Conservation (phyloP, 2,329 filamentous ascomycete species). For the Trichophaea hybrida region DNA sequence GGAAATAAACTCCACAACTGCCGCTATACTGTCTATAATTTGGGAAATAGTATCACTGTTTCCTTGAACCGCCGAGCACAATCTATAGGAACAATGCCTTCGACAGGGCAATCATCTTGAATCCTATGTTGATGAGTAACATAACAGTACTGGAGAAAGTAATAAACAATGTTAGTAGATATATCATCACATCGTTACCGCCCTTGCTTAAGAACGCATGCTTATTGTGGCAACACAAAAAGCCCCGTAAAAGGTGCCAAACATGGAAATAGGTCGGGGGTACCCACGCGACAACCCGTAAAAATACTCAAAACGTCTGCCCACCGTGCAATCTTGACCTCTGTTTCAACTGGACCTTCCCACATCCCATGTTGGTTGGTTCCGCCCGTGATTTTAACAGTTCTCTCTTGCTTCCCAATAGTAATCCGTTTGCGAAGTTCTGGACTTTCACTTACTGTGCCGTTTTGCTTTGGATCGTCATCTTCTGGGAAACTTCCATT, state of each 20-base stretch:
- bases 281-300: conserved; percentile 34
- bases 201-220: neutral
- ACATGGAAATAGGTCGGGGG: neutral
- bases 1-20: neutral
- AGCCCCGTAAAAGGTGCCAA: neutral
- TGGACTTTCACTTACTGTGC: neutral
- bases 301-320: conserved; percentile 46
- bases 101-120: neutral
- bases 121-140: neutral
- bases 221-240: neutral
- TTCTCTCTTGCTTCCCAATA: conserved; percentile 11
- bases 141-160: neutral
- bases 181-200: neutral
- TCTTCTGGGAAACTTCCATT: conserved; percentile 69
- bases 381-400: conserved; percentile 9
- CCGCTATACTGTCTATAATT: neutral
- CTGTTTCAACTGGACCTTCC: conserved; percentile 41
- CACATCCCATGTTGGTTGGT: conserved; percentile 19
- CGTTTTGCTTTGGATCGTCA: conserved; percentile 29
- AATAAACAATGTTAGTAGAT: neutral
- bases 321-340: conserved; percentile 41
- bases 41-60: neutral
- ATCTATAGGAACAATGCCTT: neutral
- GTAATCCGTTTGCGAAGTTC: conserved; percentile 8
- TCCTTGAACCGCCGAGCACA: neutral